A percentile compares a stretch with the other conserved stretches of the same genome.
Evolutionary conservation across 805 yeast genomes (phyloP).

Genomic region (Candida corydali): DNA sequence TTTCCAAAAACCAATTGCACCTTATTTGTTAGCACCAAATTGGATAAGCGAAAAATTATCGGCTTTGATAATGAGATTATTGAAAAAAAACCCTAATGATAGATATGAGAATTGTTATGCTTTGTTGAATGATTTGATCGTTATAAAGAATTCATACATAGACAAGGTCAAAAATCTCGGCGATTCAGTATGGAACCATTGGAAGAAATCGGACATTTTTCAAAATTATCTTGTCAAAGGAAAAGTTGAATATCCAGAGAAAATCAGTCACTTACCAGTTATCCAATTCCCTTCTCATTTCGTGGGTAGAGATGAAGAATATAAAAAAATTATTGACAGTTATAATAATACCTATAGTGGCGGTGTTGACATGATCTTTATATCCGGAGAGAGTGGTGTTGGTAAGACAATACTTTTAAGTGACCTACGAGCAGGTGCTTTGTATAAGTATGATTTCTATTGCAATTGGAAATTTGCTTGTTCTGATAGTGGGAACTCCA

Average conservation of each 20-base stretch:
- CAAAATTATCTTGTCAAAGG: slow-evolving; percentile 2
- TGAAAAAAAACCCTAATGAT: slow-evolving; percentile 36
- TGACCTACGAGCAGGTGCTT: slow-evolving; percentile 32
- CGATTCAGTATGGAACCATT: slow-evolving; percentile 7
- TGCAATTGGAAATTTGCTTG: slow-evolving; percentile 29
- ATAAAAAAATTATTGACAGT: slow-evolving; percentile 9
- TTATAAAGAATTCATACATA: slow-evolving; percentile 18
- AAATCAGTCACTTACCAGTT: slow-evolving; percentile 3
- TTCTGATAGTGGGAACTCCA: slow-evolving; percentile 16
- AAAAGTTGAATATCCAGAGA: slow-evolving; percentile 3
- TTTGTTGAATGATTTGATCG: slow-evolving; percentile 28
- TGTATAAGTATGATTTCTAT: slow-evolving; percentile 25
- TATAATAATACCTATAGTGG: slow-evolving; percentile 4
- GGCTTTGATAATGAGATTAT: slow-evolving; percentile 32
- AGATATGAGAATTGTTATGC: slow-evolving; percentile 32
- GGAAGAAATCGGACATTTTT: slow-evolving; percentile 2
- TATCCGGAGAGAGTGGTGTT: slow-evolving; percentile 41
- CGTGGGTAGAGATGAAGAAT: slow-evolving; percentile 13
- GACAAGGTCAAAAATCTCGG: slow-evolving; percentile 7
- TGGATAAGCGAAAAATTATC: slow-evolving; percentile 30
- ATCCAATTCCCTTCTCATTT: slow-evolving; percentile 6
- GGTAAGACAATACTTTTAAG: slow-evolving; percentile 43
- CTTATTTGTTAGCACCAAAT: slow-evolving; percentile 22
- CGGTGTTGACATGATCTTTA: slow-evolving; percentile 22
- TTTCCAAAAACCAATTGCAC: slow-evolving; percentile 38